Evolutionary conservation across 2,329 filamentous ascomycete genomes (phyloP).

Genomic region (Thelonectria rubi): DNA sequence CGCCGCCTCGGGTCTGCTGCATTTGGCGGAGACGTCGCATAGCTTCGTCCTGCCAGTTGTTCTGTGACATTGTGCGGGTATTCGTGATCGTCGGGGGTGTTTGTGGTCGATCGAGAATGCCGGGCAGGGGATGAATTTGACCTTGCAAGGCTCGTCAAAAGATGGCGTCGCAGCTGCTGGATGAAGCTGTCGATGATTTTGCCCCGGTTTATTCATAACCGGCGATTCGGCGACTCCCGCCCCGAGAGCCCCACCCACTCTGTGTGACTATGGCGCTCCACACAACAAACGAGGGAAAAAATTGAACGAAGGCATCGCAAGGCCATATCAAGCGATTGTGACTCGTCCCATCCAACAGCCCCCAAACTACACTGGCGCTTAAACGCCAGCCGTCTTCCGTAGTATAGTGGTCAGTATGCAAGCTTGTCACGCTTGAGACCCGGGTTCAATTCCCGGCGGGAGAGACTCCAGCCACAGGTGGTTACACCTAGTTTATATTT

Average conservation of each 20-base stretch:
- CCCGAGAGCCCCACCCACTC: neutral
- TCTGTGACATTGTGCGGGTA: slow-evolving; percentile 45
- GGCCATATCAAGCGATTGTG: neutral
- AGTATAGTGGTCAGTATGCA: slow-evolving; percentile 24
- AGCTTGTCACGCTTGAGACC: slow-evolving; percentile 23
- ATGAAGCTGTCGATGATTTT: slow-evolving; percentile 41
- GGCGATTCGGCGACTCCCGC: slow-evolving; percentile 39
- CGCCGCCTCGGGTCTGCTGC: slow-evolving; percentile 54
- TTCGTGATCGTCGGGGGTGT: slow-evolving; percentile 21
- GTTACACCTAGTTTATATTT: neutral
- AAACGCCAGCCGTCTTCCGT: slow-evolving; percentile 13
- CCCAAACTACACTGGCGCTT: slow-evolving; percentile 8
- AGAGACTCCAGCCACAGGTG: slow-evolving; percentile 18
- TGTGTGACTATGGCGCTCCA: no score
- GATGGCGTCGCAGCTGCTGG: slow-evolving; percentile 41
- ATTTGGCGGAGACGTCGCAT: slow-evolving; percentile 61
- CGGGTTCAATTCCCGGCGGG: slow-evolving; percentile 23
- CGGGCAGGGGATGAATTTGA: slow-evolving; percentile 10
- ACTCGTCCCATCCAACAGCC: neutral
- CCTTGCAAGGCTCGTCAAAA: slow-evolving; percentile 30
- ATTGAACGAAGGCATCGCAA: neutral
- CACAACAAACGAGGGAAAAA: neutral
- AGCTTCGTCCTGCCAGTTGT: slow-evolving; percentile 60
- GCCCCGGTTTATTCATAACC: slow-evolving; percentile 38
- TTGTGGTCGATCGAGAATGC: slow-evolving; percentile 5